Percentiles rank a stretch among this genome's conserved stretches.
These are phyloP conservation scores for Nepenthes alata DNA, from an alignment of 179 eudicot genomes.

Conservation along the genomic window DNA sequence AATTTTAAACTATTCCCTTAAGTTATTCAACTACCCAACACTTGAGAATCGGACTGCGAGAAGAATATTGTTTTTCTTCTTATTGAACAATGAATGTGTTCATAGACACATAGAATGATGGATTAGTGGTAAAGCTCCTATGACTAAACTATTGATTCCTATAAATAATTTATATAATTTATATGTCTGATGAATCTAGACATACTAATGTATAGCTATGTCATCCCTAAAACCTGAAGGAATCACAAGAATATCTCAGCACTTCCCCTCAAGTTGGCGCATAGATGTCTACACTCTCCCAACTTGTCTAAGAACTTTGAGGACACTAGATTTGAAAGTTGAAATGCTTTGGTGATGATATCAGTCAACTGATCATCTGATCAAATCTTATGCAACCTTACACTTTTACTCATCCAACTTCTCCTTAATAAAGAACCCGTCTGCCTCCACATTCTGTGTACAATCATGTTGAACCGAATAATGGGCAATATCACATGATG, in stretches of 20 bases:
- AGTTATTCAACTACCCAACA: no score
- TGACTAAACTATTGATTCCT: background rate
- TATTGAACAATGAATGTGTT: no score
- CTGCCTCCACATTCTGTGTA: background rate
- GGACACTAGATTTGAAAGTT: background rate
- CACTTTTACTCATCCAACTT: background rate
- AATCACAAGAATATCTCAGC: background rate
- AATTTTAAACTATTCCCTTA: no score
- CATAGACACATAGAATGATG: background rate
- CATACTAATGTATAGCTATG: no score
- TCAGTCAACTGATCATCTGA: conserved; percentile 1
- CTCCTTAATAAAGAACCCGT: background rate
- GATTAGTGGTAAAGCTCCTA: background rate
- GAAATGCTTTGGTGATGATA: background rate
- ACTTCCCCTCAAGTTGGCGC: conserved; percentile 5
- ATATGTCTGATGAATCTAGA: no score
- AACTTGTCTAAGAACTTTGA: background rate
- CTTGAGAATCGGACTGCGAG: no score
- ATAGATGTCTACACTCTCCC: conserved; percentile 1
- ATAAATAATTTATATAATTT: no score
- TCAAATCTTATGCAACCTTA: background rate
- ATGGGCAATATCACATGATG: conserved; percentile 3
- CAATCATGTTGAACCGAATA: background rate
- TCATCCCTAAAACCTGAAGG: background rate
- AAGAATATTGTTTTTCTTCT: no score